Base-by-base conservation (phyloP, 495 filamentous ascomycete species). In the Daldinia bambusicola region DNA sequence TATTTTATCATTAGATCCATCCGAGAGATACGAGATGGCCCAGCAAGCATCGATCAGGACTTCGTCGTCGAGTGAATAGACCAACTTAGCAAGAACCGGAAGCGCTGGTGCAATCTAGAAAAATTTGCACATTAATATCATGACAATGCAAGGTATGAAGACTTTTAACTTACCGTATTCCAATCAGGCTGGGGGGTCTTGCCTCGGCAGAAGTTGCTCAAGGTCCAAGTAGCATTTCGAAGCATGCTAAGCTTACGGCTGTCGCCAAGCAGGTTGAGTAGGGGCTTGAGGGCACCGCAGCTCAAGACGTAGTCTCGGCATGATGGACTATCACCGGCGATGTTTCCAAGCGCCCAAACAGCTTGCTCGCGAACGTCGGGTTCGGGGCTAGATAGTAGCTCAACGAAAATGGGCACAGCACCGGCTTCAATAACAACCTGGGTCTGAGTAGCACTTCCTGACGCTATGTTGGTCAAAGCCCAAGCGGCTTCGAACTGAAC, bases 201-300 rank as follows among this genome's bases (percentile, higher is more conserved):
- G 81, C 96, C 96, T 86, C 96, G 95, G 84, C 96, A 99, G 84
- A 99, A 99, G 84, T 99, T 99, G 86, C 96, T 98, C 57, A 99
- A 85, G 26, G 96, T 99, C 96, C 96, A 99, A 30, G 96, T 98
- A 26, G 96, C 96, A 79, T 99, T 99, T 61, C 96, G 88, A 41
- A 99, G 89, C 96, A 99, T 99, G 86, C 94, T 97, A 56, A 99
- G 86, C 87, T 99, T 99, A 74, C 96, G 92, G 84, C 95, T 97
- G 80, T 99, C 96, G 45, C 95, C 95, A 48, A 99, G 89, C 41
- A 99, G 88, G 76, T 85, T 87, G 53, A 99, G 85, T 41, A 99
- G 87, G 38, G 95, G 95, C 74, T 91, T 92, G 30, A 99, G 88
- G 74, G 95, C 95, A 77, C 95, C 95, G 61, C 90, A 89, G 74